A percentile compares a stretch with the other conserved stretches of the same genome.
Conservation (phyloP, 768 basidiomycete genomes). For the Gelatoporia subvermispora region DNA sequence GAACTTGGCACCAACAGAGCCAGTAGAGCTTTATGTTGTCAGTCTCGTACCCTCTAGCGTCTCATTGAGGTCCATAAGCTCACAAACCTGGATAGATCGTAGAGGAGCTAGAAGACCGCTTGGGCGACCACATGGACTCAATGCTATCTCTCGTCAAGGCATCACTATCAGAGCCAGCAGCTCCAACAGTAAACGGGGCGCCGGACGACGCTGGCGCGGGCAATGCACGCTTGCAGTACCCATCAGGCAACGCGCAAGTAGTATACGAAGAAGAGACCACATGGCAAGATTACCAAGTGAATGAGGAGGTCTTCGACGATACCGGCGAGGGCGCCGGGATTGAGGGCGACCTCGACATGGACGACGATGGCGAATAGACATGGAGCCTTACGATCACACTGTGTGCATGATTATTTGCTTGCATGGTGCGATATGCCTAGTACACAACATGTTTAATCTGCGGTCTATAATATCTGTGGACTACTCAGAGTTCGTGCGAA, state of each 20-base stretch:
- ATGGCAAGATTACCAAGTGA: slow-evolving; percentile 35
- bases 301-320: slow-evolving; percentile 61
- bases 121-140: slow-evolving; percentile 64
- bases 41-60: slow-evolving; percentile 25
- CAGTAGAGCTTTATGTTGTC: slow-evolving; percentile 88
- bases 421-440: neutral
- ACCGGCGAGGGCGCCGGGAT: slow-evolving; percentile 60
- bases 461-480: too few relatives aligned
- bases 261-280: slow-evolving; percentile 16
- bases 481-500: too few relatives aligned
- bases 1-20: slow-evolving; percentile 79
- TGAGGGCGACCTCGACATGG: slow-evolving; percentile 69
- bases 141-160: slow-evolving; percentile 55
- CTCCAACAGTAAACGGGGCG: neutral
- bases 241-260: neutral
- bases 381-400: neutral
- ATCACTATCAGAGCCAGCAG: slow-evolving; percentile 26
- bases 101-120: slow-evolving; percentile 84
- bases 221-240: slow-evolving; percentile 11
- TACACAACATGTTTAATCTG: slow-evolving; percentile 2
- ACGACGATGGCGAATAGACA: slow-evolving; percentile 40
- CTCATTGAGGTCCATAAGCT: neutral
- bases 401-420: neutral
- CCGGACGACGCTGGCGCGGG: slow-evolving; percentile 20
- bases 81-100: slow-evolving; percentile 56